Evolutionary conservation across 2,329 filamentous ascomycete species (phyloP), one percentile per base, ranked within the genome.

Genomic region (Cercospora beticola): DNA sequence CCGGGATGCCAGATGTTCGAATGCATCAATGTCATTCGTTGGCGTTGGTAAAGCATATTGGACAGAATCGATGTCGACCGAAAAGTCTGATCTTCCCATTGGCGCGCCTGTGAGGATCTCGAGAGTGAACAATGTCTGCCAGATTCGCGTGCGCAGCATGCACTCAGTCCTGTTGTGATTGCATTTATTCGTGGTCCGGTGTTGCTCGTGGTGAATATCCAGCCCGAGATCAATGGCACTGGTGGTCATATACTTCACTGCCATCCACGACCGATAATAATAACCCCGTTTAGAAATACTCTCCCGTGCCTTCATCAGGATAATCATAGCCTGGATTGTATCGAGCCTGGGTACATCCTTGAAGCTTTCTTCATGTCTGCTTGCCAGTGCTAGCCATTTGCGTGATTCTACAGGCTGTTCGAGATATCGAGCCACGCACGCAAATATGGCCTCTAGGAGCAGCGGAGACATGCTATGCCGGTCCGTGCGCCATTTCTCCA

Each of bases 181-280:
- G 77, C 95, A 98, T 64, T 86, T 87, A 40, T 67, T 71, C 23
- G 90, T 92, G 63, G 88, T 86, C 71, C 90, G 86, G 78, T 98
- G 95, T 56, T 89, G 88, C 68, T 91, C 89, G 70, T 89, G 89
- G 80, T 98, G 94, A 72, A 97, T 93, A 76, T 97, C 90, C 5
- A 98, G 83, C 21, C 93, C 92, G 33, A 98, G 84, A 77, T 97
- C 94, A 76, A 96, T 95, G 28, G 89, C 93, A 92, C 98, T 97
- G 58, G 93, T 90, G 7, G 97, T 90, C 71, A 94, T 93, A 69
- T 94, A 92, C 64, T 97, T 94, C 21, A 97, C 89, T 5, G 92
- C 92, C 88, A 97, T 97, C 94, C 95, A 98, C 0, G 95, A 98
- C 43, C 94, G 90, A 81, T 95, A 98, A 79, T 95, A 98, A 78